Conservation (phyloP, 139 green algal genomes). For the Marvania coccoides region DNA sequence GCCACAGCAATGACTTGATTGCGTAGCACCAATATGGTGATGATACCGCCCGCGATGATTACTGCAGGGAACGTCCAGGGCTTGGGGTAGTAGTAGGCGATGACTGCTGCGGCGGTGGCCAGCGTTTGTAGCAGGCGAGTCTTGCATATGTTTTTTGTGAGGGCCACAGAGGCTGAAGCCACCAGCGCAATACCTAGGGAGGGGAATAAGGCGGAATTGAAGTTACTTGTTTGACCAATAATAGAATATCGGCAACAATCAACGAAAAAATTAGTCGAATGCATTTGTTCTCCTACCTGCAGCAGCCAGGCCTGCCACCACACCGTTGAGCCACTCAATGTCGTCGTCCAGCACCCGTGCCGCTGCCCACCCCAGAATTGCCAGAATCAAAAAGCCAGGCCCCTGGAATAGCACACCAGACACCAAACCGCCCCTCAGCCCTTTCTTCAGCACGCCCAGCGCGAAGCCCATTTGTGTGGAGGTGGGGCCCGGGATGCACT, state of each 20-base stretch:
- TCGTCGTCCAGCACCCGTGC: constrained; percentile 45
- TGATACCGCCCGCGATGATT: constrained; percentile 51
- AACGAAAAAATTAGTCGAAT: no score
- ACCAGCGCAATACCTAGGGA: constrained; percentile 71
- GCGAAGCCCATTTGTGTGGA: constrained; percentile 58
- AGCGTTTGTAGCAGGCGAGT: constrained; percentile 16
- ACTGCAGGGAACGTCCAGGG: constrained; percentile 72
- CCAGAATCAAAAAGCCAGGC: constrained; percentile 77
- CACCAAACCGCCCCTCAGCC: constrained; percentile 60
- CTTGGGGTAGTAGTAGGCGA: constrained; percentile 65
- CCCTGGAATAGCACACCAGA: constrained; percentile 83
- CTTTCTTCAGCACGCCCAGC: constrained; percentile 57
- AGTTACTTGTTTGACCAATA: no score
- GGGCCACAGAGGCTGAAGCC: constrained; percentile 57
- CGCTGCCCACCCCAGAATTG: constrained; percentile 58
- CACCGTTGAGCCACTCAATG: constrained; percentile 37
- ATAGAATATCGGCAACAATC: no score
- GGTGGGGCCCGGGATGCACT: constrained; percentile 85
- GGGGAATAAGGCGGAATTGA: no score
- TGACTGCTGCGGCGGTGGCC: constrained; percentile 29
- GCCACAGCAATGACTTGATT: constrained; percentile 26
- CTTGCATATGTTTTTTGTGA: constrained; percentile 69
- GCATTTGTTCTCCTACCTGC: no score
- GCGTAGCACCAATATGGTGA: constrained; percentile 38
- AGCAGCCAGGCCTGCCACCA: constrained; percentile 32